These are phyloP conservation scores for Dactylellina sp. DNA, from an alignment of 2,329 filamentous ascomycete genomes.

Conservation along the genomic window DNA sequence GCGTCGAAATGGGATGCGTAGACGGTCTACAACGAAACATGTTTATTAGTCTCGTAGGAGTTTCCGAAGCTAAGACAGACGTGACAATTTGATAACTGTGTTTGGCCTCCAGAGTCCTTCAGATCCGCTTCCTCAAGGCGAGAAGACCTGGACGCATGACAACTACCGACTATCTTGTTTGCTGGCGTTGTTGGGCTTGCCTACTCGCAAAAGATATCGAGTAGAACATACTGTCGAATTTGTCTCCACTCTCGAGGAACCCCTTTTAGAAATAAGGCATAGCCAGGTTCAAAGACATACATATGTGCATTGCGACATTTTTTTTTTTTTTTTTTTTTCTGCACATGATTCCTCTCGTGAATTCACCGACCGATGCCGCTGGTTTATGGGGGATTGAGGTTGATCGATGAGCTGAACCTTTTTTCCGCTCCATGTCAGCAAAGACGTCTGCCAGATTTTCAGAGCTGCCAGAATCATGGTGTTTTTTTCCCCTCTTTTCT, in stretches of 20 bases:
- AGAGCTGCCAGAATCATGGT: neutral
- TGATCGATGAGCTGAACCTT: conserved; percentile 5
- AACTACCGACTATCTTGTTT: conserved; percentile 21
- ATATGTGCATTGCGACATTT: conserved; percentile 18
- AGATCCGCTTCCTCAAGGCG: conserved; percentile 45
- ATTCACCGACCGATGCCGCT: conserved; percentile 31
- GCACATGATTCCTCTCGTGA: conserved; percentile 21
- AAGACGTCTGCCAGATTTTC: conserved; percentile 1
- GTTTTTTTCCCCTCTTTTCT: conserved; percentile 10
- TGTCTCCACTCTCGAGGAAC: conserved; percentile 30
- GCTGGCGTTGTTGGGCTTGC: conserved; percentile 23
- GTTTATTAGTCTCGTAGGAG: conserved; percentile 29
- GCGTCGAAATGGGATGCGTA: conserved; percentile 9
- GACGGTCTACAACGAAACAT: conserved; percentile 32
- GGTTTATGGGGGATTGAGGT: conserved; percentile 17
- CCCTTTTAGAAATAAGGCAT: conserved; percentile 31
- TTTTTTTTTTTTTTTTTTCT: neutral
- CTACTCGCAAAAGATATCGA: neutral
- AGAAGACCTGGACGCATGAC: conserved; percentile 15
- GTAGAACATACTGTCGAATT: neutral
- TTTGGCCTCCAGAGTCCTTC: conserved; percentile 45
- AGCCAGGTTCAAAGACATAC: conserved; percentile 8
- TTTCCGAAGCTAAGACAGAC: conserved; percentile 12
- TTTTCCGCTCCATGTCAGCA: conserved; percentile 12
- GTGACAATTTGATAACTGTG: conserved; percentile 21